phyloP scores from a whole-genome alignment of 1,284 basidiomycete genomes.

The Boletus nobilissimus region DNA sequence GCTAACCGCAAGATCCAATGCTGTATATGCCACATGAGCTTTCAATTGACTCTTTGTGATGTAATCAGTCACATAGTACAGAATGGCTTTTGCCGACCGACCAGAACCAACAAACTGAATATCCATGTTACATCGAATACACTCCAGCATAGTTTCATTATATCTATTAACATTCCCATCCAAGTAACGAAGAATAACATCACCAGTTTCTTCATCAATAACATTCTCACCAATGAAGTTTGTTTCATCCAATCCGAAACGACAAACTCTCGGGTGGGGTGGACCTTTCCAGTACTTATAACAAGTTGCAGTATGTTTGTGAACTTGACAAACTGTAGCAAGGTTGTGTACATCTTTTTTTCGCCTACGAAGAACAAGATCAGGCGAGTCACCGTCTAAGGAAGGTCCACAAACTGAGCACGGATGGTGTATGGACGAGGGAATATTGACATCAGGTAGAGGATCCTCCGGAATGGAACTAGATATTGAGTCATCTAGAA shows the following conservation, averaged over 20 bases:
- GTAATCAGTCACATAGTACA: no score
- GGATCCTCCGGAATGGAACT: no score
- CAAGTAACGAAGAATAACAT: background rate
- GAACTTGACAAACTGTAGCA: background rate
- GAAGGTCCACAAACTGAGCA: no score
- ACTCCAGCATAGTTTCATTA: background rate
- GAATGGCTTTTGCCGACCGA: background rate
- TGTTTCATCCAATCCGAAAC: background rate
- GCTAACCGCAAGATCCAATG: background rate
- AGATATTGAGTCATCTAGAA: no score
- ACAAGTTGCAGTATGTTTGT: background rate
- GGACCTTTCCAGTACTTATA: background rate
- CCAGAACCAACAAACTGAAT: background rate
- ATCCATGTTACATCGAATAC: no score
- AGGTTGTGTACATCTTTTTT: background rate
- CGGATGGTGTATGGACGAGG: no score
- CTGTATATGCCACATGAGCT: background rate
- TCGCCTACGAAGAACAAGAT: no score
- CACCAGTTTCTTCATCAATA: background rate
- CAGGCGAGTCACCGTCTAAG: no score
- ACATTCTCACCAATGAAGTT: background rate
- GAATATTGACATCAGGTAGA: no score
- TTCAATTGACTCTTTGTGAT: background rate
- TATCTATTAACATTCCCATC: background rate
- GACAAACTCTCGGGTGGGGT: background rate